phyloP scores from a whole-genome alignment of 768 basidiomycete species.

The Aureoboletus auriporus region DNA sequence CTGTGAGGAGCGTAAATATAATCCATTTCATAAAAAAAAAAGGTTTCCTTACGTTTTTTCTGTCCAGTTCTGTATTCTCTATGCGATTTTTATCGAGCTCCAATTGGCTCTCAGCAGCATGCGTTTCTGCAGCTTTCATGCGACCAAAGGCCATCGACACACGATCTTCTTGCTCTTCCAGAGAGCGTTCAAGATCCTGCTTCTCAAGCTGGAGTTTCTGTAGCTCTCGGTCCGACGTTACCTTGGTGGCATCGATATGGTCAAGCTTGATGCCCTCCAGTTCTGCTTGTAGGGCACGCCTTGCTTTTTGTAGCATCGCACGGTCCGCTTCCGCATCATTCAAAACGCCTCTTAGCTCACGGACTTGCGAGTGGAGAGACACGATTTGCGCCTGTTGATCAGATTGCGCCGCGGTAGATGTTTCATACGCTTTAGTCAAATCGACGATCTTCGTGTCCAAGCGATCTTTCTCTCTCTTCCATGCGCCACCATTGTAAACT shows the following conservation, averaged over 20 bases:
- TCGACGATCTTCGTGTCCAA: slow-evolving; percentile 80
- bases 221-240: slow-evolving; percentile 68
- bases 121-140: slow-evolving; percentile 77
- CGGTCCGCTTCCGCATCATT: slow-evolving; percentile 86
- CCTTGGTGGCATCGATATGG: slow-evolving; percentile 62
- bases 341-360: slow-evolving; percentile 73
- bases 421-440: slow-evolving; percentile 70
- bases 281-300: slow-evolving; percentile 75
- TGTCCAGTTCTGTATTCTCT: slow-evolving; percentile 81
- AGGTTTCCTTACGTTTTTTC: slow-evolving; percentile 56
- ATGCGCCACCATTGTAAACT: slow-evolving; percentile 69
- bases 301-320: slow-evolving; percentile 73
- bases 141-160: slow-evolving; percentile 68
- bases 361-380: slow-evolving; percentile 79
- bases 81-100: slow-evolving; percentile 72
- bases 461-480: slow-evolving; percentile 87
- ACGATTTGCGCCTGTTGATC: slow-evolving; percentile 87
- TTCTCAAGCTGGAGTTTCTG: slow-evolving; percentile 77
- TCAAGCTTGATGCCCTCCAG: slow-evolving; percentile 79
- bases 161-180: slow-evolving; percentile 77
- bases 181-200: slow-evolving; percentile 71
- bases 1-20: slow-evolving; percentile 33
- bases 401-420: slow-evolving; percentile 63
- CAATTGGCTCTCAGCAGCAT: slow-evolving; percentile 69
- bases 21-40: not conserved